phyloP scores from a whole-genome alignment of 306 rosid species.

The Pueraria montana region DNA sequence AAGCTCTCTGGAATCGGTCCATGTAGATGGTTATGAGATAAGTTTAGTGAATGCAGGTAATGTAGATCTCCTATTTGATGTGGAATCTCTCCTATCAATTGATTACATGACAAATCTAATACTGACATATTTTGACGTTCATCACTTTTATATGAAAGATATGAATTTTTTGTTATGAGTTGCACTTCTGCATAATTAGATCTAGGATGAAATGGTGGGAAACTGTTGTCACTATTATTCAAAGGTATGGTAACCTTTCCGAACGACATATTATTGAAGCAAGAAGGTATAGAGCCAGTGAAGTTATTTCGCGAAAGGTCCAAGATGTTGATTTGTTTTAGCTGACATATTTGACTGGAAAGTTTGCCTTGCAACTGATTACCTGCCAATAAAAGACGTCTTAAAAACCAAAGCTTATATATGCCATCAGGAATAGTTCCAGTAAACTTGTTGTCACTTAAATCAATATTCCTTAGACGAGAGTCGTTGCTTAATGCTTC shows the following conservation, averaged over 20 bases:
- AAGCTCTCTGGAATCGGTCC: slow-evolving; percentile 35
- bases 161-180: too few species aligned
- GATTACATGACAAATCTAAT: too few species aligned
- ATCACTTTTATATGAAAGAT: too few species aligned
- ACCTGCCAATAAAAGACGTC: not conserved
- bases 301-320: slow-evolving; percentile 25
- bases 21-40: slow-evolving; percentile 38
- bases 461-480: not conserved
- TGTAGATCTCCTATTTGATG: not conserved
- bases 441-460: slow-evolving; percentile 16
- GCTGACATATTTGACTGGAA: not conserved
- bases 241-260: not conserved
- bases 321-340: not conserved
- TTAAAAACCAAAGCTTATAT: not conserved
- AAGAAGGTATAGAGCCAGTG: not conserved
- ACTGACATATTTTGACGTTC: too few species aligned
- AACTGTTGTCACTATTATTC: too few species aligned
- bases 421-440: slow-evolving; percentile 15
- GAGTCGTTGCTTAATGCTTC: not conserved
- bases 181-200: too few species aligned
- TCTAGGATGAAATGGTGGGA: too few species aligned
- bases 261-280: not conserved
- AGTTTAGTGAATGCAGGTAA: slow-evolving; percentile 17
- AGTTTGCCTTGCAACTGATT: slow-evolving; percentile 20
- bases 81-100: too few species aligned